phyloP scores from a whole-genome alignment of 2,329 filamentous ascomycete species.

The Talaromyces islandicus region DNA sequence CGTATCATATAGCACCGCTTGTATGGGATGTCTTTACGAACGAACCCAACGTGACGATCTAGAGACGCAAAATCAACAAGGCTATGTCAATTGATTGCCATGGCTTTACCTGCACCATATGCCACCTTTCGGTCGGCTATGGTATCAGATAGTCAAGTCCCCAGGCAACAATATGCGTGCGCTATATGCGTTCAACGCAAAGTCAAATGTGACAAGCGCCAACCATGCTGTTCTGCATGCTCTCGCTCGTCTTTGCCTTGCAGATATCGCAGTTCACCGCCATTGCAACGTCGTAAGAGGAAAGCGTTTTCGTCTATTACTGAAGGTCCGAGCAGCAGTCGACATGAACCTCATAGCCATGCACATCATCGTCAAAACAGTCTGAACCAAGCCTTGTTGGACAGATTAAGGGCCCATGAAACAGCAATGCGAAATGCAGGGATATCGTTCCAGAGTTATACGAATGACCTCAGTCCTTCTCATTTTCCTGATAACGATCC shows the following conservation, averaged over 20 bases:
- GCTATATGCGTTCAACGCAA: background rate
- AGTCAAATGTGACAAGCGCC: background rate
- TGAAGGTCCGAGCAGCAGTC: background rate
- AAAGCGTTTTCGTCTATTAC: background rate
- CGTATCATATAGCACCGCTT: background rate
- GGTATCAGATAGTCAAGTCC: background rate
- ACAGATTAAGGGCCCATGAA: background rate
- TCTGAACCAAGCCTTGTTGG: background rate
- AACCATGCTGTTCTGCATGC: slow-evolving; percentile 1
- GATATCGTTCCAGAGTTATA: background rate
- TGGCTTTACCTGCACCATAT: background rate
- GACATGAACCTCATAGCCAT: background rate
- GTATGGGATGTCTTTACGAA: background rate
- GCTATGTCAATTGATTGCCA: background rate
- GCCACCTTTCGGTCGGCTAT: background rate
- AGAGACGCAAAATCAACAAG: background rate
- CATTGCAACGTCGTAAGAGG: background rate
- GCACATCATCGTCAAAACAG: background rate
- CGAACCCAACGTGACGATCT: background rate
- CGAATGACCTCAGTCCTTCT: background rate
- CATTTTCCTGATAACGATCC: background rate
- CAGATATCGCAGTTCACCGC: background rate
- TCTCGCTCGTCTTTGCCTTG: background rate
- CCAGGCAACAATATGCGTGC: background rate
- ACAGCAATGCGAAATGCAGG: background rate